phyloP scores from a whole-genome alignment of 169 alveolate genomes.

The Cyclospora cayetanensis region DNA sequence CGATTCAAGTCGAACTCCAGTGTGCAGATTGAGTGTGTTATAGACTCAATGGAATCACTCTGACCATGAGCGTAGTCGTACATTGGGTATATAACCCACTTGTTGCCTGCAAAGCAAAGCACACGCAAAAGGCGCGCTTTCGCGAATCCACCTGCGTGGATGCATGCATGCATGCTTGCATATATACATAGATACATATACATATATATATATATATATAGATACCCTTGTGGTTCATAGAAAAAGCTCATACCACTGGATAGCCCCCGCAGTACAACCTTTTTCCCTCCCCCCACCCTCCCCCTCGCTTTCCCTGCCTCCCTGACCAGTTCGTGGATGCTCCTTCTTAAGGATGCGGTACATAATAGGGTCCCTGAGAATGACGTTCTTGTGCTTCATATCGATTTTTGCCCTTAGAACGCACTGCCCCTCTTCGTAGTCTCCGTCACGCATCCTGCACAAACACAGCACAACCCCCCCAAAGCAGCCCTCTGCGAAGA shows the following conservation, averaged over 20 bases:
- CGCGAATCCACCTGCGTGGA: not conserved
- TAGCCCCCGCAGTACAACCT: not conserved
- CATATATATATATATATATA: constrained; percentile 1
- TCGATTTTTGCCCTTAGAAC: constrained; percentile 98
- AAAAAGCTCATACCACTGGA: not conserved
- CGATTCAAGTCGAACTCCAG: constrained; percentile 99
- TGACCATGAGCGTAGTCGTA: constrained; percentile 99
- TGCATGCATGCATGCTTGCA: not conserved
- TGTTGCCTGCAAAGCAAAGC: constrained; percentile 72
- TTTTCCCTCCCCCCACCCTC: not conserved
- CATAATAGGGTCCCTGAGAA: constrained; percentile 97
- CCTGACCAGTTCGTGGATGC: constrained; percentile 97
- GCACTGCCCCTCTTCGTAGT: constrained; percentile 95
- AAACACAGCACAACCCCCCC: not conserved
- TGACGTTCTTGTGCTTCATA: constrained; percentile 97
- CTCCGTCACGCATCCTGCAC: constrained; percentile 94
- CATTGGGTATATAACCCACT: constrained; percentile 99
- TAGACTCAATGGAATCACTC: constrained; percentile 96
- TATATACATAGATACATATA: not conserved
- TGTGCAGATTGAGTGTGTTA: constrained; percentile 99
- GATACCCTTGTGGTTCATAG: not conserved
- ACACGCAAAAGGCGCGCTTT: not conserved
- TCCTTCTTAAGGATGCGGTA: constrained; percentile 83
- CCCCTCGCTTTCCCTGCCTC: too few relatives aligned
- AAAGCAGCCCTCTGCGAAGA: too few relatives aligned